These are phyloP conservation scores for Sphaerostilbella broomeana DNA, from an alignment of 2,329 filamentous ascomycete genomes.

Conservation along the genomic window DNA sequence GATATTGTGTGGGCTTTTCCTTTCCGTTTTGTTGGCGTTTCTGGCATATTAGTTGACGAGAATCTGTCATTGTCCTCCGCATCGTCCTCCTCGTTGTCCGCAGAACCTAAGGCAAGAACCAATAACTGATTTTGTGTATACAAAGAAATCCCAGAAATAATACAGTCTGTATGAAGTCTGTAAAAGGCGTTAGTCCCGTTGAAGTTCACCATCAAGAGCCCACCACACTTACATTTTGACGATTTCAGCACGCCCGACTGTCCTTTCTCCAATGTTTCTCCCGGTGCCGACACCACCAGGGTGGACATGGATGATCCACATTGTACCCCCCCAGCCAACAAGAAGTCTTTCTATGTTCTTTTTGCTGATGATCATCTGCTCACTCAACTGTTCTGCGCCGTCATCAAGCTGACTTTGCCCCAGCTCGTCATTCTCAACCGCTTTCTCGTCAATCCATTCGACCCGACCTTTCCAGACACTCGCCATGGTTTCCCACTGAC, in stretches of 20 bases:
- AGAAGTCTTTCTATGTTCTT: conserved; percentile 68
- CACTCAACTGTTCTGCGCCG: conserved; percentile 35
- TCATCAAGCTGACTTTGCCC: conserved; percentile 34
- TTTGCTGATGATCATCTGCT: conserved; percentile 41
- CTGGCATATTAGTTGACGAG: conserved; percentile 12
- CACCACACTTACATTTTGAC: conserved; percentile 81
- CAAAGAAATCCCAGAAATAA: conserved; percentile 92
- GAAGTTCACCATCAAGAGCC: background rate
- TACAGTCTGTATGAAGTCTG: conserved; percentile 90
- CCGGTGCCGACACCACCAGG: conserved; percentile 62
- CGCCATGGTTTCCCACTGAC: conserved; percentile 93
- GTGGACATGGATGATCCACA: conserved; percentile 92
- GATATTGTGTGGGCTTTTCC: conserved; percentile 40
- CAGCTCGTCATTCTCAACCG: conserved; percentile 64
- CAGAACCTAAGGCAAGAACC: conserved; percentile 82
- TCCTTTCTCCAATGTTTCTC: conserved; percentile 62
- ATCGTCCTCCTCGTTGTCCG: conserved; percentile 60
- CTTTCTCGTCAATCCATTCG: conserved; percentile 86
- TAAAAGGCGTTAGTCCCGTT: background rate
- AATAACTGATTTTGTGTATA: conserved; percentile 89
- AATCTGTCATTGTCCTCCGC: conserved; percentile 30
- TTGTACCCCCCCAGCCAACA: conserved; percentile 91
- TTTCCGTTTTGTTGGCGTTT: conserved; percentile 33
- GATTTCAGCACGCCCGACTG: conserved; percentile 77
- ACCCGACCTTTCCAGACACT: conserved; percentile 86